These are phyloP conservation scores for Pichia heedii DNA, from an alignment of 805 yeast species.

Conservation along the genomic window DNA sequence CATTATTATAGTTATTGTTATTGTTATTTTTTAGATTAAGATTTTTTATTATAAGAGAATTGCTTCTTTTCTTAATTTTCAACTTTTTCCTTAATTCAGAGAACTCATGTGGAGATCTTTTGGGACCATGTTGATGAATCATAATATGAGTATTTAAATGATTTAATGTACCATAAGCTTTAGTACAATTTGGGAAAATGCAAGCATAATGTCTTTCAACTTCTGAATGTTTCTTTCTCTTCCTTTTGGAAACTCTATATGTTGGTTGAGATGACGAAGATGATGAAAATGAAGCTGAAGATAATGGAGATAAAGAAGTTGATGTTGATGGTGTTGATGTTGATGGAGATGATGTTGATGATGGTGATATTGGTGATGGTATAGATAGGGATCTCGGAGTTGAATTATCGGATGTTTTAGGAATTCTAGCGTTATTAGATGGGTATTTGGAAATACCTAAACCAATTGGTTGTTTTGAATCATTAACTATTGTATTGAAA, in stretches of 20 bases:
- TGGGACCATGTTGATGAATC: slow-evolving; percentile 45
- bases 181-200: slow-evolving; percentile 37
- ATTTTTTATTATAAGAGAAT: neutral
- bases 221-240: slow-evolving; percentile 45
- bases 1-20: neutral
- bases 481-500: no score
- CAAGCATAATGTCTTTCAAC: slow-evolving; percentile 47
- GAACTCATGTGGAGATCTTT: slow-evolving; percentile 47
- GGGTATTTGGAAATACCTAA: neutral
- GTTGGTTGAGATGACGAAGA: neutral
- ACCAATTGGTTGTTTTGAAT: neutral
- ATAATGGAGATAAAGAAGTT: neutral
- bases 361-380: no score
- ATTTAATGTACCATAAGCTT: slow-evolving; percentile 52
- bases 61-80: slow-evolving; percentile 20
- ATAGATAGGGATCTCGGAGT: no score
- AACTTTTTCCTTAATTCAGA: slow-evolving; percentile 37
- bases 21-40: neutral
- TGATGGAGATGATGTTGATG: no score
- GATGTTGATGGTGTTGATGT: neutral
- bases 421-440: neutral
- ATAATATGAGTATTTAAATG: slow-evolving; percentile 50
- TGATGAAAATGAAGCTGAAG: neutral
- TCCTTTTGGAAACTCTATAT: slow-evolving; percentile 29
- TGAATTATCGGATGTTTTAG: neutral